Evolutionary conservation across 352 stramenopile species (phyloP), one percentile per base, ranked within the genome.

Genomic region (Phytophthora boehmeriae): DNA sequence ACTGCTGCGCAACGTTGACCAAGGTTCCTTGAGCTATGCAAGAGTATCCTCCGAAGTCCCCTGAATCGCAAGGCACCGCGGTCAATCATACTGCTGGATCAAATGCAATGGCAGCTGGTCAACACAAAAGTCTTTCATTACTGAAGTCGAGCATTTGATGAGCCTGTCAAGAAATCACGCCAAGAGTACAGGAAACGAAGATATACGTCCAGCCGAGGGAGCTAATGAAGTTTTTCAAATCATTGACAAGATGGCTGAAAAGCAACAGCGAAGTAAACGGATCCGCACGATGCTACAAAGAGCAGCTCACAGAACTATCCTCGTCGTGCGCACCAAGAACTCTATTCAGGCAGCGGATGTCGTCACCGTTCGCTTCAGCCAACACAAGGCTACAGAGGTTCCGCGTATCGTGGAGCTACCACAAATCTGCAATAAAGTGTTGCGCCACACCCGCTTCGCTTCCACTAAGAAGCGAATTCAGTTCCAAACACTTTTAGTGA

Each of bases 281-380:
- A 83, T 90, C 23, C 83, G 79, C 17, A 68, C 64, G 13, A 68
- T 89, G 54, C 85, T 92, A 49, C 83, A 90, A 35, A 70, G 78
- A 39, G 83, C 83, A 17, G 83, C 83, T 8, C 74, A 92, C 58
- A 88, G 87, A 54, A 92, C 83, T 1, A 83, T 92, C 32, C 70
- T 92, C 11, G 80, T 92, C 5, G 80, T 92, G 4, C 80, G 83
- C 4, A 73, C 83, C 1, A 90, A 90, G 49, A 89, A 88, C 41
- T 81, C 83, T 0, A 87, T 80, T 28, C 80, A 89, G 54, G 78
- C 80, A 5, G 78, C 80, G 10, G 80, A 92, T 41, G 78, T 81
- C 25, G 80, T 89, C 22, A 89, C 78, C 1, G 71, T 92, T 4
- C 75, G 77, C 13, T 92, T 86, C 63, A 64, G 71, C 35, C 68